These are phyloP conservation scores for Corynespora cassiicola DNA, from an alignment of 2,329 filamentous ascomycete genomes.

Conservation along the genomic window DNA sequence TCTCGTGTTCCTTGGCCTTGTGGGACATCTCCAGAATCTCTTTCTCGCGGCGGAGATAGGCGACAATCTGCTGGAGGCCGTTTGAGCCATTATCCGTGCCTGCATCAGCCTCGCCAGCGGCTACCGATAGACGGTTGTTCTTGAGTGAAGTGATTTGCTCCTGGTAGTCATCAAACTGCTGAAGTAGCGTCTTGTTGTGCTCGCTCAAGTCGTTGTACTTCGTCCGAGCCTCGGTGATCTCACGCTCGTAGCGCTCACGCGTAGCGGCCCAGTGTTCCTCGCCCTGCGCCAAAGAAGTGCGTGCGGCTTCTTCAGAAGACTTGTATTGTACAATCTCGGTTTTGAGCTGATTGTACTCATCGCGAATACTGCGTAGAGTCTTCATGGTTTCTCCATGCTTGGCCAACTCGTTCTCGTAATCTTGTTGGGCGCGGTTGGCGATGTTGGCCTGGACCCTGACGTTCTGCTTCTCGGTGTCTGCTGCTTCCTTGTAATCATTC, in stretches of 20 bases:
- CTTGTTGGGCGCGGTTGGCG: constrained; percentile 88
- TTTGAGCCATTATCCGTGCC: constrained; percentile 67
- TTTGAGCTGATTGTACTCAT: constrained; percentile 82
- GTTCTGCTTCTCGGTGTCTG: constrained; percentile 87
- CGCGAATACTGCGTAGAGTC: constrained; percentile 77
- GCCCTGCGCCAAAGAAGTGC: constrained; percentile 77
- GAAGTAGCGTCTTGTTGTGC: constrained; percentile 89
- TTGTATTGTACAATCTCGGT: constrained; percentile 76
- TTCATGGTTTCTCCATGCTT: constrained; percentile 97
- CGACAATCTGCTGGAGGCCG: constrained; percentile 87
- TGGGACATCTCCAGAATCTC: constrained; percentile 98
- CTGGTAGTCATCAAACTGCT: constrained; percentile 84
- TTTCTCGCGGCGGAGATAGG: constrained; percentile 91
- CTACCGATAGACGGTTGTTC: constrained; percentile 68
- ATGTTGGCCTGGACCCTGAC: constrained; percentile 93
- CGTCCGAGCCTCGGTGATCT: constrained; percentile 78
- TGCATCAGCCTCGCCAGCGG: constrained; percentile 59
- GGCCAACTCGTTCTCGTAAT: constrained; percentile 92
- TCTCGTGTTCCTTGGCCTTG: constrained; percentile 86
- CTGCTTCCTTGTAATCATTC: constrained; percentile 78
- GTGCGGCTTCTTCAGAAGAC: constrained; percentile 85
- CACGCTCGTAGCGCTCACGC: constrained; percentile 79
- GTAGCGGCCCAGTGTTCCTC: constrained; percentile 89
- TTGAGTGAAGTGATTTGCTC: constrained; percentile 81
- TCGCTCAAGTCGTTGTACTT: constrained; percentile 83